A percentile compares a stretch with the other conserved stretches of the same genome.
phyloP scores from a whole-genome alignment of 2,329 filamentous ascomycete species.

The Corniculantispora saksenae region DNA sequence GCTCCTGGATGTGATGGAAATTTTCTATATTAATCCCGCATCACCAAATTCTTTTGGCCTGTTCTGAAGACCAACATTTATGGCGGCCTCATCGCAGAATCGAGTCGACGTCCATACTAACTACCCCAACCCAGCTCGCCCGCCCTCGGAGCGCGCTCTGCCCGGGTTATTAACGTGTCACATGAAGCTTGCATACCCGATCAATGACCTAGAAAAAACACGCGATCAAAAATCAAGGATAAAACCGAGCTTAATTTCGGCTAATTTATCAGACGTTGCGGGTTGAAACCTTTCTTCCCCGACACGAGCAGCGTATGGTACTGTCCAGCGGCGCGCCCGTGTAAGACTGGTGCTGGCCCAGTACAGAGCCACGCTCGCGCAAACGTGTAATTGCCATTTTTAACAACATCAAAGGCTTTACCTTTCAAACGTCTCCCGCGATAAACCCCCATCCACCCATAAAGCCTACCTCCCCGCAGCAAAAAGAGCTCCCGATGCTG shows the following conservation, averaged over 20 bases:
- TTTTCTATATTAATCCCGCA: background rate
- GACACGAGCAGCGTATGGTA: no score
- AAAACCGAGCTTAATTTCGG: background rate
- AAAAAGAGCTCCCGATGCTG: slow-evolving; percentile 35
- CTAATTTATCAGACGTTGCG: background rate
- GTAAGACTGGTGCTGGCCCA: no score
- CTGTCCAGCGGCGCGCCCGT: no score
- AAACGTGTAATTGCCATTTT: no score
- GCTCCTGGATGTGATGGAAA: background rate
- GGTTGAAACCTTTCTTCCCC: no score
- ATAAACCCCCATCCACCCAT: background rate
- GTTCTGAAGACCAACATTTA: background rate
- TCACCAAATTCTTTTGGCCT: background rate
- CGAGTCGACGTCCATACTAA: background rate
- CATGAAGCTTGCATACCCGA: slow-evolving; percentile 9
- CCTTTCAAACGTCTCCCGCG: no score
- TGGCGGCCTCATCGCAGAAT: background rate
- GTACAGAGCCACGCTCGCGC: no score
- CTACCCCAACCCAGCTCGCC: slow-evolving; percentile 9
- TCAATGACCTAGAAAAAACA: background rate
- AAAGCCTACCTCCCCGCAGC: slow-evolving; percentile 31
- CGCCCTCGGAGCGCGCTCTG: background rate
- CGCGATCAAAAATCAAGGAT: background rate
- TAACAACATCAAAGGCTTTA: no score
- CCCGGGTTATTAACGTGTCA: slow-evolving; percentile 20